Conservation (phyloP, 148 eudicot species). For the Rhododendron vialii region DNA sequence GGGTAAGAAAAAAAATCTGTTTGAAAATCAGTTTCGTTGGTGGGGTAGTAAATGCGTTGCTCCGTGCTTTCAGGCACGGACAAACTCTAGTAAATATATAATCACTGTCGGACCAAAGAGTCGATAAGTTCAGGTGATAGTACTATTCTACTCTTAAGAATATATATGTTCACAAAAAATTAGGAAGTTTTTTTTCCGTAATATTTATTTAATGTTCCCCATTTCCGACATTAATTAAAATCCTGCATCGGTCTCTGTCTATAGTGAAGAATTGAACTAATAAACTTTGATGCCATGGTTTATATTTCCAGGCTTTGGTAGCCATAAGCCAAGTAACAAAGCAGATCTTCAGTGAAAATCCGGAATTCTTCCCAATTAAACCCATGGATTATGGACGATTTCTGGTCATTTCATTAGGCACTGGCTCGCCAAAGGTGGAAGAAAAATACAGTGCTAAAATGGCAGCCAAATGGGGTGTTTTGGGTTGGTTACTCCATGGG, state of each 20-base stretch:
- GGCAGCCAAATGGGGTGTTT: constrained; percentile 18
- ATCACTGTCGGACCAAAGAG: background rate
- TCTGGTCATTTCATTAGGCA: constrained; percentile 19
- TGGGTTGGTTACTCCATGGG: constrained; percentile 7
- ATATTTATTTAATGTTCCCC: too few relatives aligned
- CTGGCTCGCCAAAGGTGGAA: constrained; percentile 7
- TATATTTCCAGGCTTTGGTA: constrained; percentile 8
- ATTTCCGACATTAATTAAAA: too few relatives aligned
- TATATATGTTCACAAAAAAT: too few relatives aligned
- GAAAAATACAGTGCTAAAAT: constrained; percentile 7
- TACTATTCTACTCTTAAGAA: too few relatives aligned
- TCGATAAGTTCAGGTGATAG: background rate
- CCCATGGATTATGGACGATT: constrained; percentile 3
- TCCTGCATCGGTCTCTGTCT: background rate
- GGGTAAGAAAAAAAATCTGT: too few relatives aligned
- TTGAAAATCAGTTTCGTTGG: too few relatives aligned
- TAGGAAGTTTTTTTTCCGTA: too few relatives aligned
- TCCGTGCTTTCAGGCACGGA: too few relatives aligned
- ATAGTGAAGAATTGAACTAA: background rate
- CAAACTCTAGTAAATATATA: too few relatives aligned
- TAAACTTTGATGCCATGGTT: background rate
- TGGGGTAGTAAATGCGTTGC: too few relatives aligned
- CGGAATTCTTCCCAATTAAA: constrained; percentile 9
- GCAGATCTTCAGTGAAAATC: background rate
- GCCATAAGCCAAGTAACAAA: constrained; percentile 13